Evolutionary conservation across 345 rosid species (phyloP), one percentile per base, ranked within the genome.

Genomic region (Eucalyptus marginata): DNA sequence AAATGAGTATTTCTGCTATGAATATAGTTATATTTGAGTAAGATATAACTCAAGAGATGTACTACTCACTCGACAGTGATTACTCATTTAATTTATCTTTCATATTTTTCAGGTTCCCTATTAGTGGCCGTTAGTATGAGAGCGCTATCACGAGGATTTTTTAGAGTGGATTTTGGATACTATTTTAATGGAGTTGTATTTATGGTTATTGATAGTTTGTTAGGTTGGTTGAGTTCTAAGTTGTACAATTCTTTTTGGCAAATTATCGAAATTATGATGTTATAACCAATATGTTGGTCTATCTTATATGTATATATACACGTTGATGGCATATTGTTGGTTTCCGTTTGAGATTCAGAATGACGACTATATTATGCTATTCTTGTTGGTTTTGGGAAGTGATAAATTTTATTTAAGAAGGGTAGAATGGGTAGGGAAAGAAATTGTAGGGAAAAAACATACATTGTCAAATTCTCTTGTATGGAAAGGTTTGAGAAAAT

Each of bases 261-360:
- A 24, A 56, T 56, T 56, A 56, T 56, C 5, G 3, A 56, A 52
- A 56, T 24, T 56, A 22, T 56, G 12, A 56, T 56, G 29, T 56
- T 8, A 9, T 24, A 56, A 56, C 5, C 1, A 24, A 56, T 24
- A 8, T 22, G 12, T 56, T 56, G 0, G 4, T 56, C 24, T 10
- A 56, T 56, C 27, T 9, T 0, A 56, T 22, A 56, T 56, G 27
- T 54, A 0, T 54, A 56, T 3, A 22, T 4, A 54, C 27, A 22
- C 5, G 29, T 20, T 56, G 62, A 56, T 24, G 5, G 24, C 27
- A 56, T 22, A 24, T 56, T 8, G 3, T 56, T 22, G 25, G 27
- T 56, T 56, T 24, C 1, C 0, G 3, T 24, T 0, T 0, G 0
- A 56, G 27, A 56, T 24, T 56, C 1, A 56, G 1, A 56, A 24